These are phyloP conservation scores for Boeremia lycopersici DNA, from an alignment of 2,329 filamentous ascomycete genomes.

Conservation along the genomic window DNA sequence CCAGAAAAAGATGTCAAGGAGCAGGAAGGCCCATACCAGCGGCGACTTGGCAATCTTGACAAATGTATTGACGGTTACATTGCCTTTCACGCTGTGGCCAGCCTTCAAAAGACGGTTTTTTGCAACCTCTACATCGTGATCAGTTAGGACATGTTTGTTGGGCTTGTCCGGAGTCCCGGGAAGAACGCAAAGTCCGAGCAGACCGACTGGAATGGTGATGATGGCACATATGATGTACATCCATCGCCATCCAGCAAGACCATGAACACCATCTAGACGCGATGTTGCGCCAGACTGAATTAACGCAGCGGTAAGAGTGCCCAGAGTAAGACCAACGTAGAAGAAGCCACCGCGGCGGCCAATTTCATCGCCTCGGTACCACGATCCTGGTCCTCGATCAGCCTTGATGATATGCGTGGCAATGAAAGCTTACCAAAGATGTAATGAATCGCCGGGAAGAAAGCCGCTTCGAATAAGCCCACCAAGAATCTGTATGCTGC, in stretches of 20 bases:
- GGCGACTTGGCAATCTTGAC: conserved; percentile 43
- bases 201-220: conserved; percentile 61
- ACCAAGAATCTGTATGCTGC: conserved; percentile 62
- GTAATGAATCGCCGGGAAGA: conserved; percentile 46
- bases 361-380: conserved; percentile 54
- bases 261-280: conserved; percentile 63
- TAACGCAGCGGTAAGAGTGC: conserved; percentile 59
- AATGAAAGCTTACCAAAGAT: conserved; percentile 27
- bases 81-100: conserved; percentile 46
- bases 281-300: conserved; percentile 48
- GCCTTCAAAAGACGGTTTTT: conserved; percentile 53
- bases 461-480: conserved; percentile 58
- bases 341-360: conserved; percentile 59
- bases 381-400: conserved; percentile 45
- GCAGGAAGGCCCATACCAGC: conserved; percentile 59
- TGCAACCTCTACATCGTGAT: conserved; percentile 56
- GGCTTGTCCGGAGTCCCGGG: conserved; percentile 59
- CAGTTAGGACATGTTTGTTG: conserved; percentile 55
- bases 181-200: conserved; percentile 58
- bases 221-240: conserved; percentile 51
- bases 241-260: conserved; percentile 43
- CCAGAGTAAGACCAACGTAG: conserved; percentile 59
- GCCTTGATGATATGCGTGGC: not conserved
- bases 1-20: conserved; percentile 63
- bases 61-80: conserved; percentile 28